phyloP scores from a whole-genome alignment of 2,329 filamentous ascomycete species.

The Harringtonia lauricola region DNA sequence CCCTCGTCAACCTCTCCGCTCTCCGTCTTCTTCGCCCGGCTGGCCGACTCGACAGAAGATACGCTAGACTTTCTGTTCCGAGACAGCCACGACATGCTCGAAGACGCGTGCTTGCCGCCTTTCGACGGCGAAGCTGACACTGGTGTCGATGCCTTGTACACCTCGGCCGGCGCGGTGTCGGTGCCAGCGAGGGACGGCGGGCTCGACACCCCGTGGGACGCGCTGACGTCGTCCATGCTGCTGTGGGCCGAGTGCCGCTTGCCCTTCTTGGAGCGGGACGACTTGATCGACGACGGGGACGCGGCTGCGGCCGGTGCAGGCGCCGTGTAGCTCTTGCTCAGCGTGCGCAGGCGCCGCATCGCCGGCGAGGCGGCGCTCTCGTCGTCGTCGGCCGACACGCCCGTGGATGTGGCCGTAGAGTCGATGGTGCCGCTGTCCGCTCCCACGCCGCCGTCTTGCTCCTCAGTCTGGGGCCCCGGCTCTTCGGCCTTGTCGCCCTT shows the following conservation, averaged over 20 bases:
- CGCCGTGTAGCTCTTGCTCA: slow-evolving; percentile 46
- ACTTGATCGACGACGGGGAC: slow-evolving; percentile 34
- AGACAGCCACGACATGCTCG: slow-evolving; percentile 50
- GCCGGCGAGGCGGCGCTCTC: slow-evolving; percentile 27
- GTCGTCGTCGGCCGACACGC: slow-evolving; percentile 22
- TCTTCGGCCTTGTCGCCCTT: slow-evolving; percentile 34
- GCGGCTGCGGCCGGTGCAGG: slow-evolving; percentile 23
- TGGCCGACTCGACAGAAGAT: slow-evolving; percentile 11
- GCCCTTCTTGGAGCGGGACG: background rate
- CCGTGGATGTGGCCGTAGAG: background rate
- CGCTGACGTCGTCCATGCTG: background rate
- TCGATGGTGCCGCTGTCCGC: no score
- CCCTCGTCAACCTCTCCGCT: slow-evolving; percentile 18
- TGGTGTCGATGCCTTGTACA: slow-evolving; percentile 45
- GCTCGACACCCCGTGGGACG: background rate
- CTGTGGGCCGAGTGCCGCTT: background rate
- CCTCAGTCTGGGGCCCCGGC: background rate
- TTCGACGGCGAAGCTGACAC: slow-evolving; percentile 21
- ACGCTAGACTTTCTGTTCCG: slow-evolving; percentile 24
- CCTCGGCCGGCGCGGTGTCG: slow-evolving; percentile 55
- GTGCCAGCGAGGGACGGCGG: slow-evolving; percentile 48
- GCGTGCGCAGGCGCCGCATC: slow-evolving; percentile 25
- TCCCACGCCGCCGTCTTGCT: background rate
- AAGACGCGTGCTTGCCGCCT: slow-evolving; percentile 23
- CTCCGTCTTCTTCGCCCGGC: background rate